phyloP scores from a whole-genome alignment of 2,329 filamentous ascomycete species.

The Westerdykella ornata region DNA sequence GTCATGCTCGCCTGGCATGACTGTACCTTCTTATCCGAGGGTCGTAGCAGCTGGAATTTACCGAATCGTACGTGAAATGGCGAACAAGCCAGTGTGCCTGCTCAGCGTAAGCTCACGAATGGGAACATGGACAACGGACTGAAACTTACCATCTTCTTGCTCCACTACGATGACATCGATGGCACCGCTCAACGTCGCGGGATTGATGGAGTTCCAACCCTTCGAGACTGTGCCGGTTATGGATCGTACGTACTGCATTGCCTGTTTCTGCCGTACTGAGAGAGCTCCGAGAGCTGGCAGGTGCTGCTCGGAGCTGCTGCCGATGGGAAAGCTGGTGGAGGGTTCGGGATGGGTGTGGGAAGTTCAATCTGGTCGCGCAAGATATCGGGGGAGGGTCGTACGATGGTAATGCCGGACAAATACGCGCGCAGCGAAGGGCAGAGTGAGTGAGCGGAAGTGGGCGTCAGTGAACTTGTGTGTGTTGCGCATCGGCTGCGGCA shows the following conservation, averaged over 20 bases:
- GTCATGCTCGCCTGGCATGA: not conserved
- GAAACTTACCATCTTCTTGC: constrained; percentile 69
- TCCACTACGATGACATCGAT: constrained; percentile 99
- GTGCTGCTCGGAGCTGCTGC: constrained; percentile 1
- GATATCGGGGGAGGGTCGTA: too few species aligned
- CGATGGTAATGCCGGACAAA: too few species aligned
- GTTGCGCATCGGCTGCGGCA: too few species aligned
- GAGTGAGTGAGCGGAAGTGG: not conserved
- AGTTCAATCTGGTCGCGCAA: too few species aligned
- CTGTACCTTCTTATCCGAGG: constrained; percentile 81
- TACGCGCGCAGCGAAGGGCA: not conserved
- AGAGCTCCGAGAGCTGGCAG: constrained; percentile 3
- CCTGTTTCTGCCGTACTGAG: constrained; percentile 19
- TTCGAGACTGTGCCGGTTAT: constrained; percentile 93
- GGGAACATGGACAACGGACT: not conserved
- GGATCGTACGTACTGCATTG: constrained; percentile 96
- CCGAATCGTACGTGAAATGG: constrained; percentile 98
- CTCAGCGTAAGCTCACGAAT: not conserved
- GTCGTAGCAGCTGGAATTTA: constrained; percentile 92
- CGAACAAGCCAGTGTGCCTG: constrained; percentile 71
- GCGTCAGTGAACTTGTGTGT: too few species aligned
- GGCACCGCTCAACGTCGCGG: constrained; percentile 89
- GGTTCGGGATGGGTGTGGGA: not conserved
- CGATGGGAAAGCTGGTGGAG: not conserved
- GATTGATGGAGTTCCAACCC: constrained; percentile 99